Conservation (phyloP, 1,284 basidiomycete species). For the Chiua sp. region DNA sequence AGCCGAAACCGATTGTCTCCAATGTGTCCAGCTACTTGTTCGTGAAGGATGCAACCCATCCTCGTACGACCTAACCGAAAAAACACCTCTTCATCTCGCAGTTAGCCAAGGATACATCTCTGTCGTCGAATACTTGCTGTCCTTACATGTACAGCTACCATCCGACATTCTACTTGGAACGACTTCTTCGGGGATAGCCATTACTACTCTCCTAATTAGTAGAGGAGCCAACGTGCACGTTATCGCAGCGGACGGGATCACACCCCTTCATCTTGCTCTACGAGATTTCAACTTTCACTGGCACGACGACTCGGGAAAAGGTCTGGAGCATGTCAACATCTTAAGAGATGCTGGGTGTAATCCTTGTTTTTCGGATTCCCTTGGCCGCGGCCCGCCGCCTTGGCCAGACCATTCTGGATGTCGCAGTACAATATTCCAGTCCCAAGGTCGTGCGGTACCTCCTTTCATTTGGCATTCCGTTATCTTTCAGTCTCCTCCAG, state of each 20-base stretch:
- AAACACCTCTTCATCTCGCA: conserved; percentile 12
- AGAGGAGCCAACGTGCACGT: conserved; percentile 1
- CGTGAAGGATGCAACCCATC: conserved; percentile 12
- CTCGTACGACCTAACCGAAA: background rate
- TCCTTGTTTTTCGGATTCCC: background rate
- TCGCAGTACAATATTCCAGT: background rate
- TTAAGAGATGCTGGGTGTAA: conserved; percentile 7
- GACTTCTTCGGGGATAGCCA: too few relatives aligned
- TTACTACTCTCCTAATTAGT: background rate
- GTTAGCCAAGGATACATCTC: background rate
- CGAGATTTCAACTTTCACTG: too few relatives aligned
- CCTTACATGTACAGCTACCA: background rate
- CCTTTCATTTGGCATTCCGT: background rate
- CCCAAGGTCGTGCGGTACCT: background rate
- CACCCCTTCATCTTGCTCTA: conserved; percentile 11
- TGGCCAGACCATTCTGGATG: conserved; percentile 1
- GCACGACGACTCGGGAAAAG: too few relatives aligned
- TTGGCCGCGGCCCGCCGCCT: too few relatives aligned
- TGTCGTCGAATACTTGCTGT: conserved; percentile 1
- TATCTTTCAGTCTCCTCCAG: conserved; percentile 5
- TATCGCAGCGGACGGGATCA: conserved; percentile 3
- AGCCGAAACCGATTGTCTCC: background rate
- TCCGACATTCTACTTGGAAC: conserved; percentile 8
- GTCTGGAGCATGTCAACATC: background rate
- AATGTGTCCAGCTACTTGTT: background rate